These are phyloP conservation scores for Mytilinidion resinicola DNA, from an alignment of 495 filamentous ascomycete genomes.

Conservation along the genomic window DNA sequence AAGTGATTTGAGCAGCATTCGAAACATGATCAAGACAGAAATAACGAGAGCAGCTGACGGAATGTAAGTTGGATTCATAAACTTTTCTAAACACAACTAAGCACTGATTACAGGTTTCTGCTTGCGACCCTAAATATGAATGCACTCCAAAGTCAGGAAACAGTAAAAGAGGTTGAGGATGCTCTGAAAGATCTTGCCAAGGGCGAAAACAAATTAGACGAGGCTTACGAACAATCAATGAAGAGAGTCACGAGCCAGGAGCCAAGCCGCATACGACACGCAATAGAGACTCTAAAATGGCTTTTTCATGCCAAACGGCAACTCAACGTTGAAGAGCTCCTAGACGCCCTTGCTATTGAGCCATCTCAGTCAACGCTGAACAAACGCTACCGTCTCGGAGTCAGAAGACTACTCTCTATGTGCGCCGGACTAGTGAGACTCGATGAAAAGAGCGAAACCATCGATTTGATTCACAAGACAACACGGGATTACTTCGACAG, in stretches of 20 bases:
- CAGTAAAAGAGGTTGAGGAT: background rate
- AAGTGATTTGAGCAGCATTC: constrained; percentile 19
- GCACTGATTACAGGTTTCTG: constrained; percentile 9
- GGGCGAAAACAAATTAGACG: background rate
- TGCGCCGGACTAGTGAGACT: constrained; percentile 49
- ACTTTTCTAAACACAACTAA: background rate
- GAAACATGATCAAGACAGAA: constrained; percentile 29
- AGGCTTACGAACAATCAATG: constrained; percentile 42
- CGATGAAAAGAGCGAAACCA: constrained; percentile 40
- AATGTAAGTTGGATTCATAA: constrained; percentile 35
- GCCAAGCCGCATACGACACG: constrained; percentile 26
- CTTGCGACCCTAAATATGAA: constrained; percentile 9
- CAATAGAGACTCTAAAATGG: constrained; percentile 42
- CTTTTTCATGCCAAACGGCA: constrained; percentile 38
- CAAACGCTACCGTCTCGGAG: constrained; percentile 33
- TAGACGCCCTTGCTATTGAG: constrained; percentile 44
- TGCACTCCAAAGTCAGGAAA: background rate
- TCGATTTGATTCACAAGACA: constrained; percentile 47
- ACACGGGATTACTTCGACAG: constrained; percentile 2
- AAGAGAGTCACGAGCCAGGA: constrained; percentile 39
- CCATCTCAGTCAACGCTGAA: constrained; percentile 32
- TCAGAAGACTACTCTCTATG: constrained; percentile 38
- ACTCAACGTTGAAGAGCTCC: constrained; percentile 41
- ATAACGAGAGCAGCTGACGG: constrained; percentile 36
- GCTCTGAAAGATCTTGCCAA: background rate